Conservation (phyloP, 148 eudicot genomes). For the Hydrangea macrophylla region DNA sequence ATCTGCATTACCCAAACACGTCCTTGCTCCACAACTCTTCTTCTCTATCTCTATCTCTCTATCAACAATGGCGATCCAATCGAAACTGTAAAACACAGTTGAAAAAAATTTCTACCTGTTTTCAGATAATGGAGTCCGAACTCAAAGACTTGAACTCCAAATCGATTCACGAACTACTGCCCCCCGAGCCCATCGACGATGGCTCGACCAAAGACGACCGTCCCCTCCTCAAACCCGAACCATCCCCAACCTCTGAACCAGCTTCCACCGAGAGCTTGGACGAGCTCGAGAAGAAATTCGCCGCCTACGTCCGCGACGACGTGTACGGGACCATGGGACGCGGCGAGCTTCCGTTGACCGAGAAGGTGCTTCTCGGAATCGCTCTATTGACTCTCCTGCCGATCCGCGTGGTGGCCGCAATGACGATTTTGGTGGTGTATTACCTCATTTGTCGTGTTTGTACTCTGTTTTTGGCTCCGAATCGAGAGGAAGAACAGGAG, state of each 20-base stretch:
- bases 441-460: slow-evolving; percentile 69
- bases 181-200: slow-evolving; percentile 26
- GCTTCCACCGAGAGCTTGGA: slow-evolving; percentile 28
- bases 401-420: slow-evolving; percentile 35
- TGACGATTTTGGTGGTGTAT: slow-evolving; percentile 47
- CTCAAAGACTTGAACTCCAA: slow-evolving; percentile 34
- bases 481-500: slow-evolving; percentile 56
- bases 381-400: slow-evolving; percentile 60
- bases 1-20: no score
- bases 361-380: slow-evolving; percentile 42
- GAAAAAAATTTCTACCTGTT: background rate
- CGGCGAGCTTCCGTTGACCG: slow-evolving; percentile 48
- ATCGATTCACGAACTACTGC: slow-evolving; percentile 1
- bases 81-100: background rate
- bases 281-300: slow-evolving; percentile 72
- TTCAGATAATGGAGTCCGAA: slow-evolving; percentile 52
- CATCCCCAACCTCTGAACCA: slow-evolving; percentile 8
- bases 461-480: slow-evolving; percentile 49
- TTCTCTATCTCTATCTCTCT: background rate
- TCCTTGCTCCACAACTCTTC: background rate
- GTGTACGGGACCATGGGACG: slow-evolving; percentile 74
- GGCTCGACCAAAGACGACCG: slow-evolving; percentile 31
- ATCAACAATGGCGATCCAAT: slow-evolving; percentile 19
- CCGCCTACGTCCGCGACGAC: slow-evolving; percentile 66
- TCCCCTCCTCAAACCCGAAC: slow-evolving; percentile 54